Conservation (phyloP, 1,284 basidiomycete species). For the Grifola frondosa region DNA sequence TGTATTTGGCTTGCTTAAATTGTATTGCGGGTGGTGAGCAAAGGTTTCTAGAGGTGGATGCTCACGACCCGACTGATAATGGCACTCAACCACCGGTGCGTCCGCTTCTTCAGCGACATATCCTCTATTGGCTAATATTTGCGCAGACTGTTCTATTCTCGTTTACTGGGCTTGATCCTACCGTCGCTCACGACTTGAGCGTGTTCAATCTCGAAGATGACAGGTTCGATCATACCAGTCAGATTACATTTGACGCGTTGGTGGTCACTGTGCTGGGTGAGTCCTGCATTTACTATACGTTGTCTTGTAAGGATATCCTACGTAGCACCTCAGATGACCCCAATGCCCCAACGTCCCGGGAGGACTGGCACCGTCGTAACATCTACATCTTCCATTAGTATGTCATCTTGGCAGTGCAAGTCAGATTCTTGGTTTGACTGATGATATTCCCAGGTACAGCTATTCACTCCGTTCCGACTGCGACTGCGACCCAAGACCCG, state of each 20-base stretch:
- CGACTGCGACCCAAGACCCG: too few species aligned
- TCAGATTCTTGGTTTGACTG: too few species aligned
- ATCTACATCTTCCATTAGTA: not conserved
- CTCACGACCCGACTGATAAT: slow-evolving; percentile 16
- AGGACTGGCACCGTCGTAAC: not conserved
- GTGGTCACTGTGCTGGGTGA: slow-evolving; percentile 23
- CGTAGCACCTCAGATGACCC: too few species aligned
- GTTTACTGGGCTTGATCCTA: slow-evolving; percentile 26
- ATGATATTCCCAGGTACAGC: too few species aligned
- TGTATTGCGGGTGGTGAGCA: slow-evolving; percentile 5
- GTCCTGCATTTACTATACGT: too few species aligned
- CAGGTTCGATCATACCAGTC: slow-evolving; percentile 23
- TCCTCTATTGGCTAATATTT: not conserved
- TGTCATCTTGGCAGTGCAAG: too few species aligned
- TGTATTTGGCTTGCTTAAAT: slow-evolving; percentile 24
- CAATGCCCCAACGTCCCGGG: too few species aligned
- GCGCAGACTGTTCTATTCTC: slow-evolving; percentile 26
- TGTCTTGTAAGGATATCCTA: too few species aligned
- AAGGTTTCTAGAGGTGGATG: slow-evolving; percentile 15
- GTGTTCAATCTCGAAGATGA: slow-evolving; percentile 32
- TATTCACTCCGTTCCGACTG: too few species aligned
- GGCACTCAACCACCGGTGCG: slow-evolving; percentile 19
- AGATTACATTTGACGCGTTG: slow-evolving; percentile 33
- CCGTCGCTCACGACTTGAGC: slow-evolving; percentile 25
- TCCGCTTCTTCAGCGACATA: not conserved